A percentile compares a stretch with the other conserved stretches of the same genome.
Conservation (phyloP, 306 rosid species). For the Cucurbita maxima region DNA sequence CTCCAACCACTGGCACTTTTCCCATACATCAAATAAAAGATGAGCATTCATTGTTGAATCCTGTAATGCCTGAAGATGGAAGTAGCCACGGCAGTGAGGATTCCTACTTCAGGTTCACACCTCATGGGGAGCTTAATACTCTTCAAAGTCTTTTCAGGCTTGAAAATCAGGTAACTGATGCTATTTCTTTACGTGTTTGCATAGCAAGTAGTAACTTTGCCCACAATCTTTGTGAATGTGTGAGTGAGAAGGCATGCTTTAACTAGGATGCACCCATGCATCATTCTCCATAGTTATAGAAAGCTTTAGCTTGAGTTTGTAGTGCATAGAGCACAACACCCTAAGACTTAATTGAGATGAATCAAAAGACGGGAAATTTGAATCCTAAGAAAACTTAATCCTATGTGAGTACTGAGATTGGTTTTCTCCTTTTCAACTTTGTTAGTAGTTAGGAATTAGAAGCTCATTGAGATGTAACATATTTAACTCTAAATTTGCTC, state of each 20-base stretch:
- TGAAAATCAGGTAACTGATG: slow-evolving; percentile 35
- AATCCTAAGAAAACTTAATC: not conserved
- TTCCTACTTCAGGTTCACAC: slow-evolving; percentile 20
- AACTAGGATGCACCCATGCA: too few species aligned
- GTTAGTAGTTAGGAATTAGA: not conserved
- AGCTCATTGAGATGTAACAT: not conserved
- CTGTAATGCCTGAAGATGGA: slow-evolving; percentile 14
- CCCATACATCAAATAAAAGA: slow-evolving; percentile 17
- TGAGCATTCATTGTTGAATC: slow-evolving; percentile 17
- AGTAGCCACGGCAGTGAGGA: slow-evolving; percentile 9
- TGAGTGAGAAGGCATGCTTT: not conserved
- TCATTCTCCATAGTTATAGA: too few species aligned
- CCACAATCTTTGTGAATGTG: not conserved
- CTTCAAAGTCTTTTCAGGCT: slow-evolving; percentile 14
- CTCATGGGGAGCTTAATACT: slow-evolving; percentile 12
- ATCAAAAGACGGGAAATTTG: too few species aligned
- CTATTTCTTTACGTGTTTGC: not conserved
- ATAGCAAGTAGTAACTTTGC: not conserved
- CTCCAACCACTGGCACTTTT: slow-evolving; percentile 78
- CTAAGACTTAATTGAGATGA: too few species aligned
- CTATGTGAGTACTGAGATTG: not conserved
- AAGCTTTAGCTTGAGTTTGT: too few species aligned
- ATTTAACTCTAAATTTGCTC: not conserved
- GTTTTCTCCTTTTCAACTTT: not conserved
- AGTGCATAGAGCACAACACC: too few species aligned